These are phyloP conservation scores for Trichomonas gallinae DNA, from an alignment of 208 protist genomes.

Conservation along the genomic window DNA sequence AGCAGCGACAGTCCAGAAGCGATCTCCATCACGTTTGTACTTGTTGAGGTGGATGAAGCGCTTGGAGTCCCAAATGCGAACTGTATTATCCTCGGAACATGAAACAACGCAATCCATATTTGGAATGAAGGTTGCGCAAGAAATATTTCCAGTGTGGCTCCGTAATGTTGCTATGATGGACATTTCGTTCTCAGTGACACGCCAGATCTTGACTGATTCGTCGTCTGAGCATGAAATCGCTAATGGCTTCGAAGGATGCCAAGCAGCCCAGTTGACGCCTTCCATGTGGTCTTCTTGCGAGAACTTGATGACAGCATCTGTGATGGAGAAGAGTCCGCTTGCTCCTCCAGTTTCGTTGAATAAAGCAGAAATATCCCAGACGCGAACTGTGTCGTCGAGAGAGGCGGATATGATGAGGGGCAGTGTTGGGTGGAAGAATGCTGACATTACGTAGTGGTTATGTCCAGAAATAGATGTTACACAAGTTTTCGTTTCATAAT, in stretches of 20 bases:
- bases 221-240: conserved; percentile 92
- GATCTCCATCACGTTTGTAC: conserved; percentile 68
- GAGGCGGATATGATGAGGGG: conserved; percentile 87
- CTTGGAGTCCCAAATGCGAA: conserved; percentile 49
- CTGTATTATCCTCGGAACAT: conserved; percentile 69
- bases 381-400: conserved; percentile 90
- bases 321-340: neutral
- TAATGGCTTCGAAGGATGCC: conserved; percentile 77
- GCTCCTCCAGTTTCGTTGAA: conserved; percentile 16
- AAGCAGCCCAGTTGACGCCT: conserved; percentile 94
- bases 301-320: conserved; percentile 51
- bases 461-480: conserved; percentile 80
- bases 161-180: conserved; percentile 75
- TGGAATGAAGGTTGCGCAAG: conserved; percentile 77
- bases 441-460: conserved; percentile 98
- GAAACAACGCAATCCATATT: conserved; percentile 72
- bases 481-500: conserved; percentile 59
- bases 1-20: conserved; percentile 89
- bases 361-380: conserved; percentile 94
- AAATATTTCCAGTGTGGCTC: conserved; percentile 91
- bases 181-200: conserved; percentile 58
- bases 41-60: neutral
- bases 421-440: conserved; percentile 48
- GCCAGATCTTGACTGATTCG: conserved; percentile 81
- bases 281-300: conserved; percentile 89